Conservation (phyloP, 2,329 filamentous ascomycete genomes). For the Cercospora sesami region DNA sequence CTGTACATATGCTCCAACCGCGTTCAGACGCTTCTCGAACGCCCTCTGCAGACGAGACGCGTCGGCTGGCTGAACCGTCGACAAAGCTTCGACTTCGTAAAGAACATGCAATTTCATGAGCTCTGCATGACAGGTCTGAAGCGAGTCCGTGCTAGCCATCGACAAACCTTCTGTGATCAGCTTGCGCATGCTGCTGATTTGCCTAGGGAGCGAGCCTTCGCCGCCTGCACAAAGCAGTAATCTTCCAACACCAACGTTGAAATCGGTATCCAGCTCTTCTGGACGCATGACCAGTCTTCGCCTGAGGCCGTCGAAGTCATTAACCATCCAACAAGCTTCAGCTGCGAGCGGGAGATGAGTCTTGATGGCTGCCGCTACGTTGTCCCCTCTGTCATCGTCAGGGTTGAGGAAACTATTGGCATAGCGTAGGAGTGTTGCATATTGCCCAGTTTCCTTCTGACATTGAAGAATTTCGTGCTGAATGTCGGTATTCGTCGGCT, state of each 20-base stretch:
- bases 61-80: conserved; percentile 40
- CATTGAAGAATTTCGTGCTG: conserved; percentile 85
- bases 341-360: conserved; percentile 70
- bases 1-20: conserved; percentile 81
- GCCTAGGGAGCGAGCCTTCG: conserved; percentile 54
- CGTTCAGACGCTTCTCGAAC: conserved; percentile 69
- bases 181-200: conserved; percentile 66
- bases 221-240: conserved; percentile 60
- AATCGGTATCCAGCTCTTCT: conserved; percentile 56
- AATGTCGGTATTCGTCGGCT: conserved; percentile 72
- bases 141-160: conserved; percentile 71
- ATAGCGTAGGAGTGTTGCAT: conserved; percentile 72
- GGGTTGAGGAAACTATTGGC: conserved; percentile 66
- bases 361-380: conserved; percentile 13
- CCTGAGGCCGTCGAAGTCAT: conserved; percentile 74
- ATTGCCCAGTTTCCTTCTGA: conserved; percentile 91
- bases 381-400: not conserved
- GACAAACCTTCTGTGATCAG: conserved; percentile 74
- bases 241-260: conserved; percentile 78
- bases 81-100: conserved; percentile 80
- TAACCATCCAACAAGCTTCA: conserved; percentile 89
- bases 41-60: conserved; percentile 18
- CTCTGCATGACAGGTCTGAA: conserved; percentile 81
- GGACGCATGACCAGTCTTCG: conserved; percentile 52
- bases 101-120: conserved; percentile 84